Evolutionary conservation across 192 early-diverging fungal genomes (phyloP), one percentile per base, ranked within the genome.

Genomic region (Linnemannia hyalina): DNA sequence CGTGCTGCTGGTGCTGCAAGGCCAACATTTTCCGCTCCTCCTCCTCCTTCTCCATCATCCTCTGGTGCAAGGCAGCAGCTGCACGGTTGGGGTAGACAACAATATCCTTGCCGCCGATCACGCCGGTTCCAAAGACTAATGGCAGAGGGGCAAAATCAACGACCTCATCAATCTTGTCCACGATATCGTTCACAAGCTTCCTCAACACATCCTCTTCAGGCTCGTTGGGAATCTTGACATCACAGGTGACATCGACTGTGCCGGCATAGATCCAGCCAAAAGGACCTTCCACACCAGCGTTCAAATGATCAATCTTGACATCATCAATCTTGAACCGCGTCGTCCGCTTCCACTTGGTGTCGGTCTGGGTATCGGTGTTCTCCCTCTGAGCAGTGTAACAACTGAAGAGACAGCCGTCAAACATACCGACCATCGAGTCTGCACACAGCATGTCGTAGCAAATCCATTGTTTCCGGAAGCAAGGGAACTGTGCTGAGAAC

Each of bases 261-360:
- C 97, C 97, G 5, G 92, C 91, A n/a, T 94, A 96, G 78, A 99
- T 97, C 98, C 98, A 99, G 18, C 95, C 95, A 46, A 97, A 92
- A 4, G 98, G 98, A 0, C 98, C 98, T 44, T 92, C 91, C 15
- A 95, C 92, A 22, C 96, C 96, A 29, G 90, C 85, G 88, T 97
- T 98, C 55, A 99, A 88, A 85, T 98, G 97, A 80, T 97, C 95
- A 32, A 99, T 97, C 72, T 94, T 95, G 23, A 99, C 91, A 69
- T 94, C 94, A 81, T 99, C 96, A 20, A 99, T 92, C 84, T 96
- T 95, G 44, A 97, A 89, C 57, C 97, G 95, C 22, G 93, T 90
- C 81, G 60, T 81, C 42, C 68, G 69, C 82, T 77, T 90, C 91
- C 90, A 89, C 79, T 82, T 88, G 18, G 69, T 88, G 82, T 80